Evolutionary conservation across 768 basidiomycete genomes (phyloP).

Genomic region (Albatrellus ellisii): DNA sequence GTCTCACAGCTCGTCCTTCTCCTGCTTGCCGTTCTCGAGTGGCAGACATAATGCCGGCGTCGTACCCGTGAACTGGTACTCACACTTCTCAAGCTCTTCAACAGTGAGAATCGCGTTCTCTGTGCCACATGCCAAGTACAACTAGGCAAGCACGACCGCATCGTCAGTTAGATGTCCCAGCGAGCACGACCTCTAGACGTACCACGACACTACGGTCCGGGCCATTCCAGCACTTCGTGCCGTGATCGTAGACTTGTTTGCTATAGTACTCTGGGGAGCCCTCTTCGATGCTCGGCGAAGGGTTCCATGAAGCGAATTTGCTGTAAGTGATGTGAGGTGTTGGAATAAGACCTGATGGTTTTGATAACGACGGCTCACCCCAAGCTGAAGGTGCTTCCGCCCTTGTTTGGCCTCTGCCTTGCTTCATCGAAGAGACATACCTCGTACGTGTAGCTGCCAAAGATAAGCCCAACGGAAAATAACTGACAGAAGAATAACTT

Average conservation of each 20-base stretch:
- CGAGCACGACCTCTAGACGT: constrained; percentile 11
- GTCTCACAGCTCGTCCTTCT: constrained; percentile 20
- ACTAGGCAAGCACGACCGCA: constrained; percentile 26
- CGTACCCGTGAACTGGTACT: constrained; percentile 80
- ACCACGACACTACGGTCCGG: constrained; percentile 80
- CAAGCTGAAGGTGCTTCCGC: constrained; percentile 61
- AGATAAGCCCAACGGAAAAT: neutral
- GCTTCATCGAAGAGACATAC: constrained; percentile 86
- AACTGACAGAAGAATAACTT: constrained; percentile 23
- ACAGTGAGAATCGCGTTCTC: constrained; percentile 73
- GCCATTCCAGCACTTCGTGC: constrained; percentile 93
- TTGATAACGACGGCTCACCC: constrained; percentile 41
- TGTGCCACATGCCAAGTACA: constrained; percentile 73
- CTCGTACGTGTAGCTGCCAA: constrained; percentile 78
- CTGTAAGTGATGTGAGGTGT: constrained; percentile 23
- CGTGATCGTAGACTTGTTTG: constrained; percentile 71
- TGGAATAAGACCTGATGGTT: neutral
- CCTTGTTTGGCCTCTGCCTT: constrained; percentile 77
- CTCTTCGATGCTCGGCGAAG: constrained; percentile 34
- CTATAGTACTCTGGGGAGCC: constrained; percentile 68
- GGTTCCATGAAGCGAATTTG: constrained; percentile 73
- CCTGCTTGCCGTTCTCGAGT: constrained; percentile 17
- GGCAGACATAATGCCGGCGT: constrained; percentile 74
- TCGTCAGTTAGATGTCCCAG: neutral
- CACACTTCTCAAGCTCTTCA: constrained; percentile 90